Base-by-base conservation (phyloP, 2,329 filamentous ascomycete genomes). In the Thermothelomyces thermophilus region DNA sequence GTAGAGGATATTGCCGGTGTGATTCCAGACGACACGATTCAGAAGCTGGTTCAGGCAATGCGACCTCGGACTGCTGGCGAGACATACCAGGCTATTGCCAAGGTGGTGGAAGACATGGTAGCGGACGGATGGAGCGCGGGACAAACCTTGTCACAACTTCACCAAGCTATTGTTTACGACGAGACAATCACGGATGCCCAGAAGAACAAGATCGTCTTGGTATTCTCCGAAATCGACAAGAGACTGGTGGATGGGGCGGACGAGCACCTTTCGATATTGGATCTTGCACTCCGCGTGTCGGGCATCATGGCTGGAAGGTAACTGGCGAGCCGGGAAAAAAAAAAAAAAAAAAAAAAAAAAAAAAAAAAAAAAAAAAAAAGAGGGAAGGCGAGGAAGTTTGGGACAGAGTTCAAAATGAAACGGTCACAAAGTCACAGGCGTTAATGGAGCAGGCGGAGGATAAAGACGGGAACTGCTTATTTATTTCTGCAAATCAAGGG, bases 1-100 rank as follows among this genome's bases (percentile, higher is more conserved):
- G 81, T 98, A 41, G 88, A 97, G 64, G 93, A 98, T 61, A 98
- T 98, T 64, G 91, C 93, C 0, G 93, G 94, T 48, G 89, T 97
- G 2, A 90, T 99, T 58, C 93, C 94, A 0, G 77, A 83, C 13
- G 60, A 66, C 10, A 87, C 89, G 1, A 81, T 98, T 43, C 77
- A 86, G 48, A 69, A 68, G 8, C 74, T 98, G 14, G 73, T 88
- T 11, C 70, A 80, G 52, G 86, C 89, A 16, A 86, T 97, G 72
- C 84, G 87, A 58, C 87, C 89, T 4, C 78, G 73, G 56, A 77
- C 77, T 20, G 75, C 75, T 33, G 77, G 77, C 1, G 74, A 79
- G 13, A 75, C 82, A 0, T 98, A 95, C 63, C 77, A 82, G 52
- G 76, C 79, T 11, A 80, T 98, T 14, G 82, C 89, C 0, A 82